A percentile compares a stretch with the other conserved stretches of the same genome.
Conservation (phyloP, 2,329 filamentous ascomycete genomes). For the Sporothrix inflata region DNA sequence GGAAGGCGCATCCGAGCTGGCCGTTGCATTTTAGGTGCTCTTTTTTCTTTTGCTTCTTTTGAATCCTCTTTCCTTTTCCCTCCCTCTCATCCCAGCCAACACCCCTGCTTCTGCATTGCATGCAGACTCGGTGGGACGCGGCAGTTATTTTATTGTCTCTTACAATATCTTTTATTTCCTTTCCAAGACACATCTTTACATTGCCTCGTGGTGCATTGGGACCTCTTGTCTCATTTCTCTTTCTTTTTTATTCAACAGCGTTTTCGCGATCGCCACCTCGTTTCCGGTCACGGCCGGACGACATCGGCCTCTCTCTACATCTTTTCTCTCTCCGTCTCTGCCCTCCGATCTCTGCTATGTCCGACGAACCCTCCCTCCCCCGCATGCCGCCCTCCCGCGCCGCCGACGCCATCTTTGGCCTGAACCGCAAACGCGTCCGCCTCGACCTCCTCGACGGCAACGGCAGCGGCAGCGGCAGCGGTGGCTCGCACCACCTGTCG, state of each 20-base stretch:
- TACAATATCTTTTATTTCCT: background rate
- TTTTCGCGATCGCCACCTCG: background rate
- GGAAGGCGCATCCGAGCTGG: slow-evolving; percentile 12
- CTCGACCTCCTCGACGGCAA: slow-evolving; percentile 26
- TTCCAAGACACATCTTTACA: background rate
- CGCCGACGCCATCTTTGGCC: slow-evolving; percentile 31
- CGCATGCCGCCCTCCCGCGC: slow-evolving; percentile 32
- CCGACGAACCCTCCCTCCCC: slow-evolving; percentile 34
- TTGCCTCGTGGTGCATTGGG: background rate
- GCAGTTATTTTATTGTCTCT: background rate
- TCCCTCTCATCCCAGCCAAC: background rate
- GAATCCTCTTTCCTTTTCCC: background rate
- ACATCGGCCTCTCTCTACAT: slow-evolving; percentile 28
- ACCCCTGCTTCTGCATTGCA: background rate
- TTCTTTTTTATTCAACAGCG: background rate
- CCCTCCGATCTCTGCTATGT: slow-evolving; percentile 24
- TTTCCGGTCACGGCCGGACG: slow-evolving; percentile 24
- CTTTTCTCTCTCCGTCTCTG: background rate
- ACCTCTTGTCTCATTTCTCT: background rate
- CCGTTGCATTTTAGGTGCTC: background rate
- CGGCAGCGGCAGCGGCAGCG: slow-evolving; percentile 11
- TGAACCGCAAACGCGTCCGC: slow-evolving; percentile 30
- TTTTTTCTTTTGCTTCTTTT: background rate
- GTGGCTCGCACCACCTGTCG: background rate
- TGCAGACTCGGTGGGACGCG: slow-evolving; percentile 13